Evolutionary conservation across 805 yeast genomes (phyloP), one percentile per base, ranked within the genome.

Genomic region (Debaryomyces tyrocola): DNA sequence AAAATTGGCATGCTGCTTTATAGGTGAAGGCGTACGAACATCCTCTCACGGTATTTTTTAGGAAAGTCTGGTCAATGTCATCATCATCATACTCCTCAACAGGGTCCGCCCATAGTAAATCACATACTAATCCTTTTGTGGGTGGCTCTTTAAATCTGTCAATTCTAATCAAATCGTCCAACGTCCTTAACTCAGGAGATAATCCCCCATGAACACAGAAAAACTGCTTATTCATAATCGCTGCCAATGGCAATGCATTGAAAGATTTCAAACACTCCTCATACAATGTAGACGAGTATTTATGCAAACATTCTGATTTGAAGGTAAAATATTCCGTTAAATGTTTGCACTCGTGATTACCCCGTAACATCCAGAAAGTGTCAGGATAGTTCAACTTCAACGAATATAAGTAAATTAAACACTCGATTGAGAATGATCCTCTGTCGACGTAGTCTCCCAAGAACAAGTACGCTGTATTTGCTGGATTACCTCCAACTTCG

Each of bases 161-260:
- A 34, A 92, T 70, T 33, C 68, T 73, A 27, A 77, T 75, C 29
- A 92, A 68, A 60, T 90, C 97, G 39, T 82, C 82, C 34, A 89
- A 72, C 1, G 84, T 70, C 45, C 75, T 78, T 52, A 92, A 70
- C 44, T 90, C 94, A 4, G 96, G 97, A 8, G 96, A 88, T 10
- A 92, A 74, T 11, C 98, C 98, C 43, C 98, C 99, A 63, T 92
- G 99, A 43, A 90, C 96, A 66, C 98, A 92, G 62, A 92, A 86
- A 57, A 91, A 92, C 66, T 92, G 97, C 51, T 83, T 83, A 69
- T 90, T 91, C 92, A 92, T 87, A 20, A 92, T 74, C 0, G 97
- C 98, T 1, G 95, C 96, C 54, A 92, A 75, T 5, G 98, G 98
- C 48, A 92, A 70, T 0, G 94, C 83, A 60, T 88, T 88, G 69